Evolutionary conservation across 73 alveolate species (phyloP), one percentile per base, ranked within the genome.

Genomic region (Uronychia setigera): DNA sequence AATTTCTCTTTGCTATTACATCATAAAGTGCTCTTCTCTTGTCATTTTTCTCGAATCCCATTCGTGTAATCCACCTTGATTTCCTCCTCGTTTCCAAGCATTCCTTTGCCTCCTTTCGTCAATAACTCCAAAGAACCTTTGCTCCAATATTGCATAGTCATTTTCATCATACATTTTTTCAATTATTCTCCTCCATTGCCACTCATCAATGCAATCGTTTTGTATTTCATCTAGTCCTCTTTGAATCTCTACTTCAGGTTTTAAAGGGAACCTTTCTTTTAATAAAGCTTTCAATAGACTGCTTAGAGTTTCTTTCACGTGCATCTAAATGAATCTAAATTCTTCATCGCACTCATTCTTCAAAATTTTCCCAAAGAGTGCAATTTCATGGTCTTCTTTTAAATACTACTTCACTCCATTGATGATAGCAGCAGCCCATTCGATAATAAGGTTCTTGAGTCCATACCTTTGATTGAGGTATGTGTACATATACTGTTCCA

Each of bases 331-430:
- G 85, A 96, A 95, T 83, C 99, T 89, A 87, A 95, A 97, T 80
- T 95, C 98, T 83, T 98, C 99, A 91, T 98, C 99, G 86, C 99
- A 97, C 84, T 98, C 99, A 92, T 98, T 98, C 91, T 97, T 95
- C 30, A 97, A 91, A 76, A 98, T 98, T 86, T 98, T 98, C 0
- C 99, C 99, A 89, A 98, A 98, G 31, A 98, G 91, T n/a, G 98
- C 96, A 26, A 98, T 98, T 92, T 98, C 99, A 87, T 96, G 98
- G 87, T 96, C 99, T 33, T 92, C 97, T 60, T 85, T 79, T 26
- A 93, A 88, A 91, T 89, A 97, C 35, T 87, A 94, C 60, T 97
- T 98, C 25, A 98, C 86, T 30, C 99, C 99, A 86, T 95, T 95
- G 27, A 98, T 92, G 0, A 98, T 96, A 46, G 98, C 96, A 27